Percentiles rank a stretch among this genome's conserved stretches.
phyloP scores from a whole-genome alignment of 768 basidiomycete species.

The Dioszegia aurantiaca region DNA sequence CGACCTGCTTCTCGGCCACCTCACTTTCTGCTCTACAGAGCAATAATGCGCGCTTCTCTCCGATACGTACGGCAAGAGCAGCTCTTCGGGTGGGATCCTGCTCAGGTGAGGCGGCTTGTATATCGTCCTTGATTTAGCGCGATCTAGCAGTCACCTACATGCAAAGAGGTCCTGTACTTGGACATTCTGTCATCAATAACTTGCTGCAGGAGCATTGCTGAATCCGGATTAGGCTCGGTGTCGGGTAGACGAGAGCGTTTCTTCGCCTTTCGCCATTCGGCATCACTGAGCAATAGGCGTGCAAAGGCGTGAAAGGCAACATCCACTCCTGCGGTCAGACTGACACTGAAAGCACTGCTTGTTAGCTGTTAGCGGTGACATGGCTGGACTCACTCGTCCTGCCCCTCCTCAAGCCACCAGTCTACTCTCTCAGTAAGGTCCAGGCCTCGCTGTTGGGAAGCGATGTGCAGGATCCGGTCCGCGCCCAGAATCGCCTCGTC shows the following conservation, averaged over 20 bases:
- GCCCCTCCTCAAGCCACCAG: constrained; percentile 75
- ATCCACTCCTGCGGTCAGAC: constrained; percentile 20
- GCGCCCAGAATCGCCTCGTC: constrained; percentile 48
- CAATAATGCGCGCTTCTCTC: constrained; percentile 4
- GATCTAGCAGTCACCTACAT: neutral
- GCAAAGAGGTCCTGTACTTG: neutral
- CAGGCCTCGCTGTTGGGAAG: constrained; percentile 3
- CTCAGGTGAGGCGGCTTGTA: neutral
- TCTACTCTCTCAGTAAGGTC: constrained; percentile 66
- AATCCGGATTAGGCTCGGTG: neutral
- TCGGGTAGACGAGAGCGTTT: constrained; percentile 16
- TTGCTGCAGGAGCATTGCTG: neutral
- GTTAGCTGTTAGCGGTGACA: neutral
- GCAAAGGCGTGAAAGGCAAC: constrained; percentile 26
- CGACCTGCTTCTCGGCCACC: neutral
- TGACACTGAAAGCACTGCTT: constrained; percentile 34
- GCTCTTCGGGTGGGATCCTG: neutral
- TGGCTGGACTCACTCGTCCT: constrained; percentile 36
- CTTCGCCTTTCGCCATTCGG: constrained; percentile 26
- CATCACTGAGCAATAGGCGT: constrained; percentile 27
- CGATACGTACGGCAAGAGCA: constrained; percentile 10
- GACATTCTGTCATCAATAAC: neutral
- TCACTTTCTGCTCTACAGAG: neutral
- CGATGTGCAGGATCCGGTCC: constrained; percentile 28
- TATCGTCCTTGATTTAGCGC: constrained; percentile 14